phyloP scores from a whole-genome alignment of 2,329 filamentous ascomycete genomes.

The Lecanicillium sp. region DNA sequence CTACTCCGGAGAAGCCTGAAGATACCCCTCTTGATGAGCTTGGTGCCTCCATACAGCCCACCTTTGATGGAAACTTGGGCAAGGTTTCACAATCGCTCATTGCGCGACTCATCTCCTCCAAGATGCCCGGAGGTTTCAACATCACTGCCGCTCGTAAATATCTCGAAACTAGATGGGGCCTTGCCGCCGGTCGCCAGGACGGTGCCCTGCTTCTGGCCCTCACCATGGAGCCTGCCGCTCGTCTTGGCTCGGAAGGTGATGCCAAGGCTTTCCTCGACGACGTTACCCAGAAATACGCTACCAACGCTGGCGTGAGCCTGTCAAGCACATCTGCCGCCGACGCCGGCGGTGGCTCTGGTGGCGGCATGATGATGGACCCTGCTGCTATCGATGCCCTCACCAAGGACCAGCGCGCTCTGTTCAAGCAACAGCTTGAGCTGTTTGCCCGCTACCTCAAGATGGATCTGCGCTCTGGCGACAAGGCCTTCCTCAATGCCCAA shows the following conservation, averaged over 20 bases:
- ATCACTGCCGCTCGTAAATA: conserved; percentile 95
- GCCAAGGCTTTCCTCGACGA: conserved; percentile 90
- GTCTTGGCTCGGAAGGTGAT: conserved; percentile 82
- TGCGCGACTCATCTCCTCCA: conserved; percentile 91
- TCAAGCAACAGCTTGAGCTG: conserved; percentile 97
- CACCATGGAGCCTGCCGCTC: conserved; percentile 84
- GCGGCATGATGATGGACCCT: conserved; percentile 99
- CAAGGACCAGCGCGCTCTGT: conserved; percentile 89
- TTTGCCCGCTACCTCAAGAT: conserved; percentile 95
- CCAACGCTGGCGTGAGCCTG: conserved; percentile 73
- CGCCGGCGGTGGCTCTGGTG: conserved; percentile 59
- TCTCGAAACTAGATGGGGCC: conserved; percentile 86
- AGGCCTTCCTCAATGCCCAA: conserved; percentile 77
- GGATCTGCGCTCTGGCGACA: conserved; percentile 93
- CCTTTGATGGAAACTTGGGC: conserved; percentile 97
- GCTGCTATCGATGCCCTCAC: conserved; percentile 94
- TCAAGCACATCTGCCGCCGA: conserved; percentile 70
- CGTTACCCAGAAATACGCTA: conserved; percentile 82
- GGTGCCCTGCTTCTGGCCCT: conserved; percentile 81
- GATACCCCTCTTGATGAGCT: conserved; percentile 95
- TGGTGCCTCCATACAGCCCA: conserved; percentile 89
- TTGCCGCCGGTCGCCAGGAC: conserved; percentile 81
- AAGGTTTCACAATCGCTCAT: conserved; percentile 93
- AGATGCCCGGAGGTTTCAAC: conserved; percentile 99
- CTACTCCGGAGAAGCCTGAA: conserved; percentile 96